Evolutionary conservation across 192 early-diverging fungal genomes (phyloP).

Genomic region (Paraglomus occultum): DNA sequence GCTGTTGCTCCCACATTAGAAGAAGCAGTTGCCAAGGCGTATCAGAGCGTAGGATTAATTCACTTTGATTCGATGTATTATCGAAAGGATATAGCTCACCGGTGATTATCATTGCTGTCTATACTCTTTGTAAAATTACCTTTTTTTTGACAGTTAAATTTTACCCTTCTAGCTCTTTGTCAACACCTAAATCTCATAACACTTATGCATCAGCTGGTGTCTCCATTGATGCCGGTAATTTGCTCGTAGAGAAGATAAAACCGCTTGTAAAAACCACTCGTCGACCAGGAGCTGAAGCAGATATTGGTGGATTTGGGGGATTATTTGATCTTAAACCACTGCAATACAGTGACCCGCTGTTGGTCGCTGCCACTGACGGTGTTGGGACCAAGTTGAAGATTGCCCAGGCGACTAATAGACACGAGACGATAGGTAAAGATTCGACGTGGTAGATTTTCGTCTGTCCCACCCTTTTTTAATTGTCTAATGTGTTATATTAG

Average conservation of each 20-base stretch:
- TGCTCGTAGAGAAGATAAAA: slow-evolving; percentile 95
- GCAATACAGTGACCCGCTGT: slow-evolving; percentile 89
- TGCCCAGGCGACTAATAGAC: slow-evolving; percentile 80
- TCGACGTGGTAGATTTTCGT: too few relatives aligned
- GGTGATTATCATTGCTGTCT: slow-evolving; percentile 26
- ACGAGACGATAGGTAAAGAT: slow-evolving; percentile 81
- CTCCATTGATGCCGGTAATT: slow-evolving; percentile 93
- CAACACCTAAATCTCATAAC: too few relatives aligned
- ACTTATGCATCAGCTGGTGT: slow-evolving; percentile 98
- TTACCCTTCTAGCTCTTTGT: too few relatives aligned
- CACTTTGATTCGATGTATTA: slow-evolving; percentile 87
- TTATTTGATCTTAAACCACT: slow-evolving; percentile 94
- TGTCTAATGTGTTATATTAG: background rate
- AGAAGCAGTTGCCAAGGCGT: slow-evolving; percentile 77
- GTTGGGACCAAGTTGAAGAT: slow-evolving; percentile 99
- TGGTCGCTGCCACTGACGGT: slow-evolving; percentile 98
- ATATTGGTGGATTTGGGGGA: slow-evolving; percentile 98
- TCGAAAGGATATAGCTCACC: slow-evolving; percentile 92
- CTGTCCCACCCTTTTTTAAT: too few relatives aligned
- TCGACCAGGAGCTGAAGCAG: slow-evolving; percentile 91
- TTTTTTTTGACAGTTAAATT: too few relatives aligned
- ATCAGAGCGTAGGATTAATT: slow-evolving; percentile 61
- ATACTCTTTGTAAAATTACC: too few relatives aligned
- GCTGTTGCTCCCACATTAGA: slow-evolving; percentile 72
- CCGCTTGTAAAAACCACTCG: slow-evolving; percentile 89